phyloP scores from a whole-genome alignment of 75 land plant species.

The Sequoia sempervirens region DNA sequence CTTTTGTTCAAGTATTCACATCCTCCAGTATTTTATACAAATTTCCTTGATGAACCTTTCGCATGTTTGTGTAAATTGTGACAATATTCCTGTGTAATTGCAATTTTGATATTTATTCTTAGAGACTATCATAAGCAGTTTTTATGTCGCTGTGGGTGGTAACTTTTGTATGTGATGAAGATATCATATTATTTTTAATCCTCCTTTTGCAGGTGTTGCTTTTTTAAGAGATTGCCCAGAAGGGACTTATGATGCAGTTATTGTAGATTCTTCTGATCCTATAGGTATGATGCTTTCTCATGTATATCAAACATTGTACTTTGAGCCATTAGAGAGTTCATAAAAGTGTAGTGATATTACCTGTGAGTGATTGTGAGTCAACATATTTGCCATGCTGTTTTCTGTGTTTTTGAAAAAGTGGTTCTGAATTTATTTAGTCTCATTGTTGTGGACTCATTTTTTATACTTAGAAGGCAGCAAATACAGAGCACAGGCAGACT shows the following conservation, averaged over 20 bases:
- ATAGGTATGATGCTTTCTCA: conserved; percentile 45
- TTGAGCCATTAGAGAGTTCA: background rate
- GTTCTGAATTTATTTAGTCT: no score
- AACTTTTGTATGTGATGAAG: background rate
- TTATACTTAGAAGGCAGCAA: no score
- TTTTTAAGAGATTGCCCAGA: conserved; percentile 66
- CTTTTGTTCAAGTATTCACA: background rate
- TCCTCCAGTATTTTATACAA: background rate
- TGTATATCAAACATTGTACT: background rate
- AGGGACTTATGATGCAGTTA: conserved; percentile 93
- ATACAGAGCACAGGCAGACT: no score
- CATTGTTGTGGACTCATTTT: no score
- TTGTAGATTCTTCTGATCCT: conserved; percentile 98
- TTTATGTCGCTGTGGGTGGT: background rate
- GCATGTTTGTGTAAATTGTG: background rate
- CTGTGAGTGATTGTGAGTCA: no score
- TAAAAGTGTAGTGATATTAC: no score
- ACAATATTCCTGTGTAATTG: background rate
- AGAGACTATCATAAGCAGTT: background rate
- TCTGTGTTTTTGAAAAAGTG: no score
- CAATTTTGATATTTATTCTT: background rate
- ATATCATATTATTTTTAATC: background rate
- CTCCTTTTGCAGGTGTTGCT: conserved; percentile 69
- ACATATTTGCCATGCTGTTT: no score
- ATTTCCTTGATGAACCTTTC: background rate